These are phyloP conservation scores for Rhytidhysteron rufulum DNA, from an alignment of 2,329 filamentous ascomycete species.

Conservation along the genomic window DNA sequence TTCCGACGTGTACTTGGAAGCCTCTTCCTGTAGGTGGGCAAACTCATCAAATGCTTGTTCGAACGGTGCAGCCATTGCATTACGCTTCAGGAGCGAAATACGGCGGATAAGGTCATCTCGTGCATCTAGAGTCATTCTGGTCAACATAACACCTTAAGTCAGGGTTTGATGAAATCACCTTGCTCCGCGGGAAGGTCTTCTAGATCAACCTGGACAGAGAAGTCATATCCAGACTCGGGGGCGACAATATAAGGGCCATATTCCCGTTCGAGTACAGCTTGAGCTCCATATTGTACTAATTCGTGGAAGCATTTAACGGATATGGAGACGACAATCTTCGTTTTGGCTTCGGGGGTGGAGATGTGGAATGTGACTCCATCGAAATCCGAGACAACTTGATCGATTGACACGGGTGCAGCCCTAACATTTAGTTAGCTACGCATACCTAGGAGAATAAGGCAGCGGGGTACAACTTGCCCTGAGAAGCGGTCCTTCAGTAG, in stretches of 20 bases:
- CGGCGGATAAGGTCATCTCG: slow-evolving; percentile 82
- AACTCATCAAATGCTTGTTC: slow-evolving; percentile 96
- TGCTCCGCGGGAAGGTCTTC: slow-evolving; percentile 80
- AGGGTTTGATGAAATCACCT: slow-evolving; percentile 44
- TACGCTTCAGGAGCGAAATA: slow-evolving; percentile 90
- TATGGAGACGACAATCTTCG: slow-evolving; percentile 91
- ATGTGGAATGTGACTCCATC: slow-evolving; percentile 99
- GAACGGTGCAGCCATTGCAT: slow-evolving; percentile 97
- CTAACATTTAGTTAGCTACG: slow-evolving; percentile 50
- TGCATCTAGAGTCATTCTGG: slow-evolving; percentile 56
- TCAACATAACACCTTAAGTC: neutral
- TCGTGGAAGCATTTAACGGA: slow-evolving; percentile 93
- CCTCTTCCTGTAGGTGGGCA: slow-evolving; percentile 78
- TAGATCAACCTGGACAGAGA: slow-evolving; percentile 86
- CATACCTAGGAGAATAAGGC: slow-evolving; percentile 18
- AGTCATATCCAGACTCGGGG: slow-evolving; percentile 90
- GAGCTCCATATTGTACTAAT: slow-evolving; percentile 86
- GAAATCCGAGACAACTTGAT: slow-evolving; percentile 98
- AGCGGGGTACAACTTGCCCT: slow-evolving; percentile 55
- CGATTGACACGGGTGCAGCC: slow-evolving; percentile 80
- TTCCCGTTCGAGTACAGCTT: slow-evolving; percentile 87
- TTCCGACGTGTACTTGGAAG: slow-evolving; percentile 88
- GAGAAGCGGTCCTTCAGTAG: slow-evolving; percentile 93
- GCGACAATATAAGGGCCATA: slow-evolving; percentile 88
- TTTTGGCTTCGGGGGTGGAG: slow-evolving; percentile 89